phyloP scores from a whole-genome alignment of 1,139 yeast species.

The Lodderomyces beijingensis region DNA sequence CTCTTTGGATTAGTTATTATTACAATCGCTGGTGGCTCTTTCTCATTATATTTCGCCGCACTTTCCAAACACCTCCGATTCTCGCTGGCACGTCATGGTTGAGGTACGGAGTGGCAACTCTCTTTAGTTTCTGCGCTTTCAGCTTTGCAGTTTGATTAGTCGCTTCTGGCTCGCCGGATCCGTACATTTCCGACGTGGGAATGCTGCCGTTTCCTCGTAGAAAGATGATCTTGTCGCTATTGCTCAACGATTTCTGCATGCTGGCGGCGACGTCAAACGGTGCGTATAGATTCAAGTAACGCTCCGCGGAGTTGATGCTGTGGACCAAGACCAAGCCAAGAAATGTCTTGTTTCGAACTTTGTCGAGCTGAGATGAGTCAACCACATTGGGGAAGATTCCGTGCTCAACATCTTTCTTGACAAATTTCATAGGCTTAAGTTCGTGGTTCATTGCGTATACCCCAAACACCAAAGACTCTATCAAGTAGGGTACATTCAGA shows the following conservation, averaged over 20 bases:
- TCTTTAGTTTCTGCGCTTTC: neutral
- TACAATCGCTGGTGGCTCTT: constrained; percentile 25
- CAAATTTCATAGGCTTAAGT: neutral
- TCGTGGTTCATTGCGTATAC: constrained; percentile 23
- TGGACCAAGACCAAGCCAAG: constrained; percentile 53
- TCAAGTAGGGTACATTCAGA: constrained; percentile 37
- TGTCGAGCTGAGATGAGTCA: neutral
- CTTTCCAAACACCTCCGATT: constrained; percentile 54
- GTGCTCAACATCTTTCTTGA: neutral
- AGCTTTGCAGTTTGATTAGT: neutral
- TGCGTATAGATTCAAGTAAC: constrained; percentile 52
- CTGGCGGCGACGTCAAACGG: constrained; percentile 29
- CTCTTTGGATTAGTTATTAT: too few species aligned
- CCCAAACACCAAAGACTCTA: constrained; percentile 56
- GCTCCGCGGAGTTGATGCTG: constrained; percentile 46
- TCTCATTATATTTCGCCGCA: constrained; percentile 60
- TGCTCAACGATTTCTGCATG: constrained; percentile 16
- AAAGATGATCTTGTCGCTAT: constrained; percentile 40
- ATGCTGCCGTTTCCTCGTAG: constrained; percentile 64
- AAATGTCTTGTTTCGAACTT: constrained; percentile 12
- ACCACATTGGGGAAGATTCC: neutral
- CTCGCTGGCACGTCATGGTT: constrained; percentile 36
- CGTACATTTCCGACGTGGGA: constrained; percentile 31
- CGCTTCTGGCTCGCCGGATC: constrained; percentile 17
- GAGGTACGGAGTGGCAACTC: constrained; percentile 44